phyloP scores from a whole-genome alignment of 164 flowering plant genomes.

The Stephania yunnanensis region DNA sequence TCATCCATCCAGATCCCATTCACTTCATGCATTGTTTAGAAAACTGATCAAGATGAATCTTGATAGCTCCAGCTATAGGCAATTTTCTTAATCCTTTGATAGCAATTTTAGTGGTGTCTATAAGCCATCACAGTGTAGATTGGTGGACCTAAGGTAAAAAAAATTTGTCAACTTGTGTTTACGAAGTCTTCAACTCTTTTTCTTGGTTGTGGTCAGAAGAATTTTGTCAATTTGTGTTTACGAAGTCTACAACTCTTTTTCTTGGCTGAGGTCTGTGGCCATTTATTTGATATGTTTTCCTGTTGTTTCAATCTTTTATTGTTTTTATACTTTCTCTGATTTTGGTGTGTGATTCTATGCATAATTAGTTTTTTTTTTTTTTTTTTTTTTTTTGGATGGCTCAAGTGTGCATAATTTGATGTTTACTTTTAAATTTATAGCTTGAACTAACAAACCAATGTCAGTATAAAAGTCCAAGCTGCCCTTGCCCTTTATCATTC shows the following conservation, averaged over 20 bases:
- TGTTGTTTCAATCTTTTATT: background rate
- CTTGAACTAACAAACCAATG: background rate
- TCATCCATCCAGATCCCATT: background rate
- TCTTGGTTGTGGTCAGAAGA: too few species aligned
- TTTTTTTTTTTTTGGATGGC: background rate
- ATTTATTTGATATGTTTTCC: background rate
- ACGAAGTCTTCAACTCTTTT: too few species aligned
- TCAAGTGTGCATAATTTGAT: too few species aligned
- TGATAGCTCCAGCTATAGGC: too few species aligned
- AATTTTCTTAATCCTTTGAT: too few species aligned
- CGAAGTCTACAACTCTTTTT: background rate
- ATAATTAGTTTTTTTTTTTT: background rate
- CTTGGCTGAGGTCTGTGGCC: background rate
- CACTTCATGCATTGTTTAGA: background rate
- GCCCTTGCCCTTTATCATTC: background rate
- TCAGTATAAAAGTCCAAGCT: background rate
- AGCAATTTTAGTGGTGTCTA: too few species aligned
- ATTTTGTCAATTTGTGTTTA: background rate
- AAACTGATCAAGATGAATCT: too few species aligned
- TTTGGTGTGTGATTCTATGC: background rate
- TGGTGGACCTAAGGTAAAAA: too few species aligned
- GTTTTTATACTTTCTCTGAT: background rate
- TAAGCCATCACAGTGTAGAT: too few species aligned
- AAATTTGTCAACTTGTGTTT: too few species aligned
- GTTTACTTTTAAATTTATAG: too few species aligned